Conservation (phyloP, 2,329 filamentous ascomycete genomes). For the Verticillium isaacii region DNA sequence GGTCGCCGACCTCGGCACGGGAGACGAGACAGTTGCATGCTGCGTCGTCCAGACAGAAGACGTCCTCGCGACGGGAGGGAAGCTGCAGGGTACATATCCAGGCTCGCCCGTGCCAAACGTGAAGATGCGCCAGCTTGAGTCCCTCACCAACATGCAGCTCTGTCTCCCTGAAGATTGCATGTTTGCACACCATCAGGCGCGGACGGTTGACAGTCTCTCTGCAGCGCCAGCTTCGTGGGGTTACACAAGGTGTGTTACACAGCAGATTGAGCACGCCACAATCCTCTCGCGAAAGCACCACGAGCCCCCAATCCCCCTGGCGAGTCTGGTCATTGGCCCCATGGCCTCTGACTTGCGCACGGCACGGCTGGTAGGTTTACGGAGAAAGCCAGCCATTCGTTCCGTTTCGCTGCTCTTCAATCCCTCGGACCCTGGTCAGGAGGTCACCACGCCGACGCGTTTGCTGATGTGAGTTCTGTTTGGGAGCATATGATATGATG, state of each 20-base stretch:
- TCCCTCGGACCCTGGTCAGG: no score
- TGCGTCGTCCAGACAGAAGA: no score
- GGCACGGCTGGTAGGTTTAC: not conserved
- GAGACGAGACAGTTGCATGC: no score
- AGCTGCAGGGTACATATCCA: no score
- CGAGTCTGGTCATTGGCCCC: not conserved
- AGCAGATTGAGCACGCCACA: not conserved
- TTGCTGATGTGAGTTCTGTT: no score
- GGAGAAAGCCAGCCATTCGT: not conserved
- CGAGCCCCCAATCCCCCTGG: not conserved
- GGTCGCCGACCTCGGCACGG: no score
- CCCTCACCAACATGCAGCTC: not conserved
- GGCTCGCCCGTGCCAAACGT: no score
- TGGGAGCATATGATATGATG: no score
- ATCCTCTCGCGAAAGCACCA: not conserved
- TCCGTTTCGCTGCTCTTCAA: not conserved
- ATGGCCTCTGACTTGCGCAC: not conserved
- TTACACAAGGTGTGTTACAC: not conserved
- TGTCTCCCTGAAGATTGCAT: not conserved
- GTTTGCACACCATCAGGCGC: not conserved
- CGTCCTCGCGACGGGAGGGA: no score
- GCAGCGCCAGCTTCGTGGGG: not conserved
- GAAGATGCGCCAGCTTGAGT: no score
- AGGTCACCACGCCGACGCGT: no score
- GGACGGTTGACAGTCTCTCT: not conserved